Percentiles rank a stretch among this genome's conserved stretches.
Evolutionary conservation across 306 rosid genomes (phyloP).

Genomic region (Nissolia schottii): DNA sequence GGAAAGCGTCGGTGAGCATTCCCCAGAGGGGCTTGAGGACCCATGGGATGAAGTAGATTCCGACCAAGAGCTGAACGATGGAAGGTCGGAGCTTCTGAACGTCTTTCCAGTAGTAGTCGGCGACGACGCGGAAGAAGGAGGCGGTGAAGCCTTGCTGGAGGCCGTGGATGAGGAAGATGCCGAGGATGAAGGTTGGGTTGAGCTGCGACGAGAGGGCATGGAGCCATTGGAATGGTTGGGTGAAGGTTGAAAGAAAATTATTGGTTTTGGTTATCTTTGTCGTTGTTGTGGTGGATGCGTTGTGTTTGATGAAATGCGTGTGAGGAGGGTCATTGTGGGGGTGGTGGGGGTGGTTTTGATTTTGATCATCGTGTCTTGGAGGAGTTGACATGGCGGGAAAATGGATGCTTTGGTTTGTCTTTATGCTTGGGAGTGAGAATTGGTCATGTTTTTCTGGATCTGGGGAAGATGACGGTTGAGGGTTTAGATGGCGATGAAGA

Average conservation of each 20-base stretch:
- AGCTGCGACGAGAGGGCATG: conserved; percentile 42
- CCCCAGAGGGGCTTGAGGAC: conserved; percentile 78
- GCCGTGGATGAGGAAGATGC: conserved; percentile 50
- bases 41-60: conserved; percentile 66
- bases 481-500: background rate
- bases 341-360: background rate
- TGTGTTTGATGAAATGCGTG: background rate
- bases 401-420: background rate
- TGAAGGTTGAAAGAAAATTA: background rate
- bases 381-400: background rate
- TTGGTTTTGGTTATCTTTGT: background rate
- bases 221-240: conserved; percentile 49
- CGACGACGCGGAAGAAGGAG: conserved; percentile 51
- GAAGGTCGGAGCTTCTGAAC: conserved; percentile 63
- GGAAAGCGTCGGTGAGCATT: conserved; percentile 52
- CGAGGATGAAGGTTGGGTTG: conserved; percentile 40
- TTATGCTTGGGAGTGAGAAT: background rate
- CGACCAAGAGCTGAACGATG: conserved; percentile 45
- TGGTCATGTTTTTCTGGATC: background rate
- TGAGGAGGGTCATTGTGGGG: background rate
- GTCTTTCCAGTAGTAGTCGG: conserved; percentile 83
- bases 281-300: background rate
- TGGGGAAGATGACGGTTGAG: background rate
- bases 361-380: too few relatives aligned
- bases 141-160: conserved; percentile 62